Conservation (phyloP, 2,329 filamentous ascomycete genomes). For the Coniosporium tulheliwenetii region DNA sequence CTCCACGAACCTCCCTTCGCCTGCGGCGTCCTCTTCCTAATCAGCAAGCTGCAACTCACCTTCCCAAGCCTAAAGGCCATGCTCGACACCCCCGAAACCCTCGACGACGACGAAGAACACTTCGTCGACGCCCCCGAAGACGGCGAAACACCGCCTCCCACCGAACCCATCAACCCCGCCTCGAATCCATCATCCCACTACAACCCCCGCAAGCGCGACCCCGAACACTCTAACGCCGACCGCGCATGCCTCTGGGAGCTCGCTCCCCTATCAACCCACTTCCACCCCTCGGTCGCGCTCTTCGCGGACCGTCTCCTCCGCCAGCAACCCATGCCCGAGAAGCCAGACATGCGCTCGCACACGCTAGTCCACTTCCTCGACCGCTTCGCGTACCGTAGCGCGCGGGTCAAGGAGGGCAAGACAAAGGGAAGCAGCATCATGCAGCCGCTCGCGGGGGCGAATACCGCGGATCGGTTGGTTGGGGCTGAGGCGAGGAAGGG, state of each 20-base stretch:
- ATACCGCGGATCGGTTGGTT: slow-evolving; percentile 45
- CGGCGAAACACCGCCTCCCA: slow-evolving; percentile 24
- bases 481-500: slow-evolving; percentile 41
- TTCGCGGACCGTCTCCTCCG: slow-evolving; percentile 60
- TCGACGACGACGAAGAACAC: slow-evolving; percentile 57
- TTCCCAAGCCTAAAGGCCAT: slow-evolving; percentile 72
- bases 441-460: slow-evolving; percentile 67
- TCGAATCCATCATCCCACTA: slow-evolving; percentile 30
- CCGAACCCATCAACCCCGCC: slow-evolving; percentile 5
- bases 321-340: slow-evolving; percentile 58
- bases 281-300: slow-evolving; percentile 81
- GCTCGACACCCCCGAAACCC: slow-evolving; percentile 64
- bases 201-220: slow-evolving; percentile 80
- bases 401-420: slow-evolving; percentile 45
- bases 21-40: slow-evolving; percentile 80
- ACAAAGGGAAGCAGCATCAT: slow-evolving; percentile 81
- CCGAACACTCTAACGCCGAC: slow-evolving; percentile 86
- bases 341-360: slow-evolving; percentile 81
- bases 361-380: slow-evolving; percentile 92
- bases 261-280: slow-evolving; percentile 66
- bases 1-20: slow-evolving; percentile 87
- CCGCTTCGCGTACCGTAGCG: slow-evolving; percentile 94
- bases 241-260: slow-evolving; percentile 88
- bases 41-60: slow-evolving; percentile 61
- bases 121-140: slow-evolving; percentile 51